Base-by-base conservation (phyloP, 352 stramenopile species). In the Phytophthora kernoviae region DNA sequence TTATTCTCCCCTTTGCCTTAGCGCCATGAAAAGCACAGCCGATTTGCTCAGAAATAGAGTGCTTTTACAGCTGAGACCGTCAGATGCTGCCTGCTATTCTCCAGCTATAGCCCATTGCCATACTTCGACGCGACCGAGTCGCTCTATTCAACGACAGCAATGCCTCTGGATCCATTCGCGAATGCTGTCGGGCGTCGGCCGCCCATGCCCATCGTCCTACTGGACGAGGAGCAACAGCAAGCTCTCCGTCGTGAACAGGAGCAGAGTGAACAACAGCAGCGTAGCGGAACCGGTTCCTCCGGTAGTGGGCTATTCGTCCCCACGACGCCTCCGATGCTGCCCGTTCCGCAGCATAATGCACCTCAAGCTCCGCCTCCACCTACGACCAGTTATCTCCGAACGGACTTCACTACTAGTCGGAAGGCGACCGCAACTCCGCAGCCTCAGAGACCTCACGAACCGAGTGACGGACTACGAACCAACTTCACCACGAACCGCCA, bases 221-320 rank as follows among this genome's bases (percentile, higher is more conserved):
- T 88, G 18, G 76, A 90, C 27, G 76, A 88, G 17, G 68, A 90
- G 22, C 73, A 87, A 71, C 73, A 85, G 68, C 77, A 66, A 20
- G 50, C 58, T 53, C 58, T 90, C n/a, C 70, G 55, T 7, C 18
- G 18, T 1, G 42, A 47, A 8, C 8, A n/a, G 45, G 34, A 40
- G 12, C 21, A 21, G 5, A 27, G 24, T 5, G 43, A 43, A 8
- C 37, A 21, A 21, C 37, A 21, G 37, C 12, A 17, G 18, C 12
- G 18, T 17, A 10, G 6, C 4, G 12, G 37, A 22, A 20, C 37
- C 20, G 53, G 43, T 15, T 77, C 67, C 8, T 41, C 34, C 11
- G 41, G 41, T 32, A 32, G 58, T 27, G 52, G 30, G 4, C 26
- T 81, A 22, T 64, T 74, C 49, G 57, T 78, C 44, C 65, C 54